Base-by-base conservation (phyloP, 2,329 filamentous ascomycete genomes). In the Eutypella sp. region DNA sequence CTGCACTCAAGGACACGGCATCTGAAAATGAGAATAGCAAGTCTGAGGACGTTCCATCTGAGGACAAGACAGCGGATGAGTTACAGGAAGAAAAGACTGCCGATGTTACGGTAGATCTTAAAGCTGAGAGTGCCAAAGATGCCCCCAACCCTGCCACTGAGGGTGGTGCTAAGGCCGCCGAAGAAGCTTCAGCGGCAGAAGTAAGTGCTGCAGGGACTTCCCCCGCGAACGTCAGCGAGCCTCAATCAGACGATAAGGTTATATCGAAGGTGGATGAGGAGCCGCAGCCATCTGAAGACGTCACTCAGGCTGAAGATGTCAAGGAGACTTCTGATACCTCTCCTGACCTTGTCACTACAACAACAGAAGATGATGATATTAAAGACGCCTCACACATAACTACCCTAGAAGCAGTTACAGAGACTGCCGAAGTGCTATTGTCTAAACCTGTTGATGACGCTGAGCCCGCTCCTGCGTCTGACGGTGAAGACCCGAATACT, bases 381-480 rank as follows among this genome's bases (percentile, higher is more conserved):
- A 45, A 54, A 38, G 9, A 36, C 29, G 18, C 41, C 42, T 23
- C 11, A 10, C 20, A 19, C n/a, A 8, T 27, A 16, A n/a, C 36
- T 34, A n/a, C 3, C 20, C 9, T 38, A 5, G 20, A 31, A 27
- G 23, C 34, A 34, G 18, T 24, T 24, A 5, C 33, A 24, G 16
- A 43, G 15, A 25, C 20, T n/a, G 19, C 20, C 4, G 33, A 45
- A 18, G 38, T 38, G 31, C 18, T n/a, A n/a, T n/a, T n/a, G n/a
- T n/a, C 29, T 33, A n/a, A 33, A 33, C 29, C 29, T 33, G 11
- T 15, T 15, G 29, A 15, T 33, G 41, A 18, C 7, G 18, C 33
- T 15, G 22, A 44, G 34, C 18, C 13, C 16, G 13, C 33, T 15
- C 25, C 29, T n/a, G 41, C 29, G 4, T 15, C 24, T 31, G 41